Evolutionary conservation across 352 stramenopile species (phyloP).

Genomic region (Pythium coloratum): DNA sequence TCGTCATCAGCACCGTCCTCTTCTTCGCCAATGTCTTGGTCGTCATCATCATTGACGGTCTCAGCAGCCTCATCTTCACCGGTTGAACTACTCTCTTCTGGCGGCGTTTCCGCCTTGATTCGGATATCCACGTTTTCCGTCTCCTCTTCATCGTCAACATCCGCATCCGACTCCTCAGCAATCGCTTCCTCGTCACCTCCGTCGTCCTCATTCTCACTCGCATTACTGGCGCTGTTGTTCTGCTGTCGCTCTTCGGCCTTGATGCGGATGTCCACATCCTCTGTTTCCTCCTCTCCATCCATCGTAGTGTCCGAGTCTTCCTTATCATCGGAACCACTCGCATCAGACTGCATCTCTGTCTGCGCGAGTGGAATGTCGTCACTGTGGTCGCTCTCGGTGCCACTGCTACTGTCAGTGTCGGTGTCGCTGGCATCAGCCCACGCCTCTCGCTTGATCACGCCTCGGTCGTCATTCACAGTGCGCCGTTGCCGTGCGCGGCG

Average conservation of each 20-base stretch:
- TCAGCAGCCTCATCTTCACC: conserved; percentile 7
- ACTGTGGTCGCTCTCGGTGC: conserved; percentile 17
- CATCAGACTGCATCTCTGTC: background rate
- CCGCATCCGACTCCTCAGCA: background rate
- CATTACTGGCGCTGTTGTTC: background rate
- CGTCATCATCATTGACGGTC: conserved; percentile 7
- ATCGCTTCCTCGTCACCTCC: background rate
- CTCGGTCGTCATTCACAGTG: conserved; percentile 14
- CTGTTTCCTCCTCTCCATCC: background rate
- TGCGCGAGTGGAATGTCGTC: conserved; percentile 19
- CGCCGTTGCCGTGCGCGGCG: conserved; percentile 2
- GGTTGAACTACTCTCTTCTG: background rate
- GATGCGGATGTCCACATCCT: conserved; percentile 4
- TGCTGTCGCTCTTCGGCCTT: background rate
- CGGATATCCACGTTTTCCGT: background rate
- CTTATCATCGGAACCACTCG: conserved; percentile 7
- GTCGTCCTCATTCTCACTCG: background rate
- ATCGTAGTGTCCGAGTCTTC: background rate
- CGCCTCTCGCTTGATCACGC: conserved; percentile 15
- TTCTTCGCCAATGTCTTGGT: background rate
- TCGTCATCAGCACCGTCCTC: background rate
- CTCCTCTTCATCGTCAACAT: background rate
- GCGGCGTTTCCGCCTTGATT: conserved; percentile 1
- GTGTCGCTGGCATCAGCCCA: conserved; percentile 13
- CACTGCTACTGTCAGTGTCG: conserved; percentile 13